Evolutionary conservation across 108 stramenopile species (phyloP), one percentile per base, ranked within the genome.

Genomic region (Pseudonitzschia delicatissima): DNA sequence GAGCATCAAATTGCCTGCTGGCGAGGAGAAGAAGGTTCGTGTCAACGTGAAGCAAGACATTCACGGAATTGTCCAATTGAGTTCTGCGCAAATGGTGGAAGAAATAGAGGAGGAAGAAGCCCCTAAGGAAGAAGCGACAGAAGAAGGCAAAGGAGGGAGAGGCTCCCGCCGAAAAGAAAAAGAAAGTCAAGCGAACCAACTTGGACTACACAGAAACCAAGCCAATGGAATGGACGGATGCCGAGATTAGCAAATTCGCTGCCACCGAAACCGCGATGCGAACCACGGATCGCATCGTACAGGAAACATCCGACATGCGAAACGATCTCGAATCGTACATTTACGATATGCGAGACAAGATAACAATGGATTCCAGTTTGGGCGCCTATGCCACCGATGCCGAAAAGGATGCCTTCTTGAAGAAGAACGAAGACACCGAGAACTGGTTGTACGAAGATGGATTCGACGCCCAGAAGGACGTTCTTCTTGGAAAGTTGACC

Each of bases 391-490:
- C 76, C 57, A 91, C 94, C 21, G 83, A 91, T n/a, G 83, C 72
- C 55, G 97, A 96, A 80, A 87, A 85, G 79, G 70, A 69, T 15
- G 59, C 71, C 13, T 94, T 98, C 68, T 62, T 68, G 20, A 64
- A 69, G 23, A 61, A 74, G 44, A 78, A 98, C 20, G 84, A 91
- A 36, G 87, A 67, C 1, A 82, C 80, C 34, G 99, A 99, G 66
- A 96, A 97, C 71, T 99, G 99, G 99, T 68, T 99, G 48, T 99
- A 98, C 75, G 92, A 93, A 71, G 97, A 97, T 74, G 99, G 99
- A 59, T 99, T 95, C 69, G 98, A 99, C 71, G 94, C 94, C 18
- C 84, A 85, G 48, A 98, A 98, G 80, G 87, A 87, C 12, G 88
- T 90, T 0, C 98, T 97, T 74, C 77, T 85, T 20, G 78, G 69